Conservation (phyloP, 2,329 filamentous ascomycete species). For the Penicillium sp. region DNA sequence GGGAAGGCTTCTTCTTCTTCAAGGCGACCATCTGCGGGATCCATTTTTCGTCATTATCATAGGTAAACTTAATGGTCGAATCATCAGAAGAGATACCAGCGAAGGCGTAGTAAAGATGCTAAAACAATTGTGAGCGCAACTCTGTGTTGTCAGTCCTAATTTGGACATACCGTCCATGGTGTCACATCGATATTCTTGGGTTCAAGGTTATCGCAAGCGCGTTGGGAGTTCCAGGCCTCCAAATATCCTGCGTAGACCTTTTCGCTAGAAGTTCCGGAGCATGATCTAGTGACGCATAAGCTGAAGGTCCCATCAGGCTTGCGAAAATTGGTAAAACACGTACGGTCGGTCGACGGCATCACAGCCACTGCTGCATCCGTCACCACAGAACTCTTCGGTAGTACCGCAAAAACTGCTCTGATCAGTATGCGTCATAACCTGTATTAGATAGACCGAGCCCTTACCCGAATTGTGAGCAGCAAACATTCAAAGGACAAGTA, state of each 20-base stretch:
- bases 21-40: background rate
- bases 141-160: background rate
- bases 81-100: background rate
- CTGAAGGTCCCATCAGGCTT: too few relatives aligned
- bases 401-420: conserved; percentile 23
- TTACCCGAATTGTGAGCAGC: conserved; percentile 16
- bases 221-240: conserved; percentile 6
- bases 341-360: conserved; percentile 3
- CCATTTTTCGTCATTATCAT: background rate
- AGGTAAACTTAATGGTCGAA: background rate
- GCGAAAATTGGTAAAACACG: background rate
- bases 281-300: background rate
- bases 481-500: conserved; percentile 13
- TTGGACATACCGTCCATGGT: conserved; percentile 10
- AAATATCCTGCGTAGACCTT: conserved; percentile 17
- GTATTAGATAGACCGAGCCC: too few relatives aligned
- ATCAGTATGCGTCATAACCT: too few relatives aligned
- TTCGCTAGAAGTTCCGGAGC: conserved; percentile 8
- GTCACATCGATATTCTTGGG: conserved; percentile 10
- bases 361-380: conserved; percentile 9
- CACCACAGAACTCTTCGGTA: conserved; percentile 10
- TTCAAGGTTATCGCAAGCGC: conserved; percentile 5
- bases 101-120: background rate
- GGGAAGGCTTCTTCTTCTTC: conserved; percentile 13
- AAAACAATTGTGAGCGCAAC: background rate